Evolutionary conservation across 768 basidiomycete genomes (phyloP), one percentile per base, ranked within the genome.

Genomic region (Pseudohyphozyma bogoriensis): DNA sequence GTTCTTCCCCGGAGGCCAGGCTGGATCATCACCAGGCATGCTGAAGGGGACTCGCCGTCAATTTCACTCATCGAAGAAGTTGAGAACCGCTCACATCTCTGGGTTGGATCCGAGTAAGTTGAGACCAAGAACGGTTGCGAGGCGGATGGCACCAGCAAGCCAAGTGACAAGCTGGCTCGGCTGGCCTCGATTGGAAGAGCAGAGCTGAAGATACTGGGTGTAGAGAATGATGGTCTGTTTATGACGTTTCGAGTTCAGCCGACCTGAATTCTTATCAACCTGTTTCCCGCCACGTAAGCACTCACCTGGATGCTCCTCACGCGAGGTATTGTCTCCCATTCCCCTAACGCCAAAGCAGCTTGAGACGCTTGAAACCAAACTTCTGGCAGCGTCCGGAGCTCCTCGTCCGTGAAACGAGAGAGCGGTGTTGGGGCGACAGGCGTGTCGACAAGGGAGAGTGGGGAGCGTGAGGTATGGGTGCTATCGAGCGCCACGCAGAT

Each of bases 141-240:
- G 59, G 0, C 62, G 56, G 32, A 67, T 67, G 4, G 51, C 66
- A 9, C 55, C 56, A 0, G 62, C 53, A 42, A 67, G 66, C 66
- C 66, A 67, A 10, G 58, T 42, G 12, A 58, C 59, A 6, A 61
- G 59, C 35, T 67, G 66, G 3, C 45, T 33, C 0, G 66, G 66
- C 33, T 63, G 62, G 2, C 66, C 66, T 1, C 66, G 59, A 7
- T 56, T 51, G 7, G 62, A 50, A 8, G 62, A 64, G n/a, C 59
- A 64, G 20, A 67, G 56, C 40, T 67, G 66, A 20, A 67, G 57
- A 42, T 67, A 67, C 40, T 67, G 66, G 11, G 66, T 67, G 56
- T 55, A 58, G 31, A 67, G 59, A 28, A 67, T 44, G 51, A 67
- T 67, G 22, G 62, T 63, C 62, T 67, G 51, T n/a, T n/a, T n/a